Evolutionary conservation across 2,329 filamentous ascomycete genomes (phyloP).

Genomic region (Penicillium polonicum): DNA sequence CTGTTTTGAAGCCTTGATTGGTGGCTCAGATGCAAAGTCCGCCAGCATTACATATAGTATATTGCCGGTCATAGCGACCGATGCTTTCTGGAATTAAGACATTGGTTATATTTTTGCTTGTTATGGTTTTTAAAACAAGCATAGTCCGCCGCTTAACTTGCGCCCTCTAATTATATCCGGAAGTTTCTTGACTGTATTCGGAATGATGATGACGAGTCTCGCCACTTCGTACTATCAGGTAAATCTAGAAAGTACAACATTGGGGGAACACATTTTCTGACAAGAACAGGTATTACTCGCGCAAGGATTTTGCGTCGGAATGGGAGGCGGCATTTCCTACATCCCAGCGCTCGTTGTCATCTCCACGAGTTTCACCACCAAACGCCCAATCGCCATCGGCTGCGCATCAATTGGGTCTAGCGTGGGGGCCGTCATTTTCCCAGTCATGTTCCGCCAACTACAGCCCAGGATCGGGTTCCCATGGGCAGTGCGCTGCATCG

Average conservation of each 20-base stretch:
- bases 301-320: constrained; percentile 40
- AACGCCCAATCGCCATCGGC: constrained; percentile 56
- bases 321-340: constrained; percentile 34
- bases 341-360: constrained; percentile 34
- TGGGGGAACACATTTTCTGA: neutral
- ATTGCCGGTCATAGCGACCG: neutral
- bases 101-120: neutral
- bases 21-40: neutral
- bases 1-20: neutral
- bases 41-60: neutral
- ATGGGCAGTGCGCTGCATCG: constrained; percentile 59
- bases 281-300: constrained; percentile 44
- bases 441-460: constrained; percentile 53
- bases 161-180: constrained; percentile 42
- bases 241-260: neutral
- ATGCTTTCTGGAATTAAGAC: neutral
- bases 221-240: constrained; percentile 32
- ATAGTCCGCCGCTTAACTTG: constrained; percentile 26
- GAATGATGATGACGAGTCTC: constrained; percentile 34
- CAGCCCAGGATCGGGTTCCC: constrained; percentile 58
- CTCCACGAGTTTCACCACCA: constrained; percentile 40
- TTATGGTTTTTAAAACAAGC: neutral
- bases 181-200: constrained; percentile 39
- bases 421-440: constrained; percentile 61
- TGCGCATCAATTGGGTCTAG: constrained; percentile 57